phyloP scores from a whole-genome alignment of 148 eudicot species.

The Talinum fruticosum region DNA sequence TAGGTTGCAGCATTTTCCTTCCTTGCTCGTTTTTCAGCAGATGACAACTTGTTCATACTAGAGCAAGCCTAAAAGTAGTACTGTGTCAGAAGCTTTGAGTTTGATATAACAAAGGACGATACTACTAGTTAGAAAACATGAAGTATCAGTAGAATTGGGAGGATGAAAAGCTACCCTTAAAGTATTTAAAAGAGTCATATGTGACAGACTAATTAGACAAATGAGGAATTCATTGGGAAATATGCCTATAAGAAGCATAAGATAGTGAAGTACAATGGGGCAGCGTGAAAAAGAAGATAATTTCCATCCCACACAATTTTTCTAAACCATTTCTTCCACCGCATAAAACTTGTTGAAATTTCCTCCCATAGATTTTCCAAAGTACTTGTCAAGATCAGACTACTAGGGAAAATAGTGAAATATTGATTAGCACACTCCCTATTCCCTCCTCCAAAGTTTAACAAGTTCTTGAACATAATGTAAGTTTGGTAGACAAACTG shows the following conservation, averaged over 20 bases:
- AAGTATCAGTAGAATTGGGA: not conserved
- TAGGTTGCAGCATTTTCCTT: slow-evolving; percentile 56
- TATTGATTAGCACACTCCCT: too few species aligned
- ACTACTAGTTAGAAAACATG: not conserved
- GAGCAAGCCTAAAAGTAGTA: slow-evolving; percentile 50
- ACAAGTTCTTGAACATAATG: too few species aligned
- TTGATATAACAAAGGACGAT: not conserved
- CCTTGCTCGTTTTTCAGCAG: slow-evolving; percentile 64
- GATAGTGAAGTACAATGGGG: too few species aligned
- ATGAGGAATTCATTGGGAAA: not conserved
- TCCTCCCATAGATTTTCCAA: too few species aligned
- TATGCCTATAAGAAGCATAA: not conserved
- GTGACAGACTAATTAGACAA: not conserved
- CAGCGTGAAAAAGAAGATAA: too few species aligned
- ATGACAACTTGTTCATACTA: slow-evolving; percentile 36
- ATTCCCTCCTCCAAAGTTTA: too few species aligned
- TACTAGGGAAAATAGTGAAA: too few species aligned
- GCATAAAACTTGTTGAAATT: too few species aligned
- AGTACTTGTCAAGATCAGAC: too few species aligned
- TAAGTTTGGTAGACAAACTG: too few species aligned
- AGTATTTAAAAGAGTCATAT: not conserved
- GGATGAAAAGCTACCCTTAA: not conserved
- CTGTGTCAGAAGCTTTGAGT: not conserved
- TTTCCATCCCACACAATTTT: too few species aligned
- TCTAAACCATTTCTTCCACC: too few species aligned